These are phyloP conservation scores for Lachancea nothofagi DNA, from an alignment of 805 yeast genomes.

Conservation along the genomic window DNA sequence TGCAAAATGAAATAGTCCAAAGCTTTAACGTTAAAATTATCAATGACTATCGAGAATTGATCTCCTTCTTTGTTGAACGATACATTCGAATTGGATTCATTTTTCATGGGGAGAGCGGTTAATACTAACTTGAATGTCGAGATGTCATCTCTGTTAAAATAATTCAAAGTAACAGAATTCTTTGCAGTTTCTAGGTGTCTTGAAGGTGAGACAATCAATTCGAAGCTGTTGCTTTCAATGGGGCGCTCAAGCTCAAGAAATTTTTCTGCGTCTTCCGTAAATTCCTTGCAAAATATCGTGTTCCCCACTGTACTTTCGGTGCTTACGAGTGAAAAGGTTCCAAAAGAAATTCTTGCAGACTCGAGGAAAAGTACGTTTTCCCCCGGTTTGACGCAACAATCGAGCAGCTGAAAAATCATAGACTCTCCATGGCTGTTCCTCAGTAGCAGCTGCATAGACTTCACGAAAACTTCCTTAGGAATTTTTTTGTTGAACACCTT, in stretches of 20 bases:
- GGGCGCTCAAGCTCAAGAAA: conserved; percentile 17
- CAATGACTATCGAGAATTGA: conserved; percentile 4
- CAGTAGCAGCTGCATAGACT: conserved; percentile 18
- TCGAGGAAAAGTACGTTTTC: conserved; percentile 12
- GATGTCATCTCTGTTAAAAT: conserved; percentile 12
- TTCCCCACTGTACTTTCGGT: conserved; percentile 24
- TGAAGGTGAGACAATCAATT: conserved; percentile 17
- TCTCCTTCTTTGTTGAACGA: conserved; percentile 11
- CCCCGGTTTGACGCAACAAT: conserved; percentile 10
- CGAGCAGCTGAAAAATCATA: conserved; percentile 13
- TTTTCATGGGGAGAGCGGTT: conserved; percentile 6
- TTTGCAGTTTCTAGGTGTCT: conserved; percentile 18
- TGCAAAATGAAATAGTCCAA: conserved; percentile 18
- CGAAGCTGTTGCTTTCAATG: conserved; percentile 16
- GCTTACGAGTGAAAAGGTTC: conserved; percentile 19
- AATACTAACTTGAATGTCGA: conserved; percentile 9
- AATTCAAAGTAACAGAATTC: conserved; percentile 14
- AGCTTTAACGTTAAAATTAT: background rate
- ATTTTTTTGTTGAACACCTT: conserved; percentile 15
- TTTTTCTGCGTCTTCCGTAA: conserved; percentile 8
- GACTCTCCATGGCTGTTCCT: conserved; percentile 16
- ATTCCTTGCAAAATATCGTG: conserved; percentile 27
- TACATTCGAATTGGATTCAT: background rate
- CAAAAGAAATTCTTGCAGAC: conserved; percentile 22
- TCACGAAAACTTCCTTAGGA: conserved; percentile 16